Evolutionary conservation across 257 asterid species (phyloP), one percentile per base, ranked within the genome.

Genomic region (Verbena officinalis): DNA sequence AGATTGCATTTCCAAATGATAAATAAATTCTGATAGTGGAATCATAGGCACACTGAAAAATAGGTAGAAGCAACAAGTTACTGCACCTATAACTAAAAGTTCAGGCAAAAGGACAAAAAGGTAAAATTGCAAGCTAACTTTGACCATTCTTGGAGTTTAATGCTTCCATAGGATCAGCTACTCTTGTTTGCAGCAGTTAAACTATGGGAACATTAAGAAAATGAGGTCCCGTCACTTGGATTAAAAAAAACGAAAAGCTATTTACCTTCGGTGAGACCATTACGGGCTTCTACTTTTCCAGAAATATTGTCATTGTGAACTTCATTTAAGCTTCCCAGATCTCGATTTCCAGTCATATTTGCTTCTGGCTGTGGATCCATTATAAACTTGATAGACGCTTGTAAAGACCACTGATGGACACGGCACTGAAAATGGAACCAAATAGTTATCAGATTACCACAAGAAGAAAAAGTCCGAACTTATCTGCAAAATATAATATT

Each of bases 281-380:
- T 83, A 43, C 71, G 72, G 67, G 68, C 81, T 75, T 83, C 95
- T 62, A 69, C 64, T 72, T 61, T 69, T 57, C 86, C 91, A 55
- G 84, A 78, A 72, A 81, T 69, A 59, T 74, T 69, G 13, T 81
- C 83, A 70, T 82, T 79, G 40, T 59, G 72, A 64, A 59, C 77
- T 68, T 73, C 89, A 68, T 63, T 63, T 42, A 80, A 53, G 62
- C 82, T 71, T 69, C 69, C 73, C 15, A 67, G 62, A 20, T 77
- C 86, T 22, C 75, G 79, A 48, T 76, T 80, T 79, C 71, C 90
- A 70, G 66, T 67, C 43, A 36, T 77, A 53, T 43, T 67, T 46
- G 51, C 76, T 59, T 78, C 84, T 19, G 81, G 68, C 65, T 75
- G 80, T 64, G 76, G 73, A 76, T 87, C 84, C 98, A 89, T 92